Evolutionary conservation across 2,329 filamentous ascomycete genomes (phyloP), one percentile per base, ranked within the genome.

Genomic region (Cercospora berteroae): DNA sequence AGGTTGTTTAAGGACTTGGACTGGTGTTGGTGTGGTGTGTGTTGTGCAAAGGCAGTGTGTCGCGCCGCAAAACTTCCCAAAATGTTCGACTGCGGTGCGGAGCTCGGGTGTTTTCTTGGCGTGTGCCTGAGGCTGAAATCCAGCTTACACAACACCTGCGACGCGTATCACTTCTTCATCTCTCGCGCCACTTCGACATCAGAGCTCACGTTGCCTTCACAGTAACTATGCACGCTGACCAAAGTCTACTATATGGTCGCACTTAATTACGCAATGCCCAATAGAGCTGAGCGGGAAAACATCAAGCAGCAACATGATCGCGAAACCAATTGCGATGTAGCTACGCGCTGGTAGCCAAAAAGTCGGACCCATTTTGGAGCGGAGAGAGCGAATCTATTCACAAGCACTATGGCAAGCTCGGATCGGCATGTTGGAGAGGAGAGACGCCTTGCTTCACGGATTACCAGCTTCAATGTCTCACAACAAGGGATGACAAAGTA

Each of bases 1-100:
- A 76, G 74, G 75, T 69, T 55, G 71, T 75, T 77, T 77, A 75
- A 77, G 75, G 76, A 60, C 60, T 69, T 64, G 55, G 58, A 44
- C 55, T 50, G 65, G 63, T 71, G 58, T 42, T 64, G 65, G 65
- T 65, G 25, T 36, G 36, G 16, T 44, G 44, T 50, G 57, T 60
- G 56, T 44, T 44, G 48, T 39, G 59, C 50, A 29, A 67, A 63
- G 7, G 36, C 48, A 25, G 62, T 5, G 57, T 27, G n/a, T n/a
- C 57, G 36, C 25, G 57, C 57, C 5, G 52, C 52, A 29, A 57
- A 57, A 33, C 52, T 57, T 57, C 52, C 52, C 52, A 57, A 57
- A 57, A 57, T 57, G 52, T 57, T 10, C 25, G 25, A 57, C 52
- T 57, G 52, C 52, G 25, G 52, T 57, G 52, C 52, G 52, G 25